Evolutionary conservation across 805 yeast species (phyloP).

Genomic region (Suhomyces xylopsoci): DNA sequence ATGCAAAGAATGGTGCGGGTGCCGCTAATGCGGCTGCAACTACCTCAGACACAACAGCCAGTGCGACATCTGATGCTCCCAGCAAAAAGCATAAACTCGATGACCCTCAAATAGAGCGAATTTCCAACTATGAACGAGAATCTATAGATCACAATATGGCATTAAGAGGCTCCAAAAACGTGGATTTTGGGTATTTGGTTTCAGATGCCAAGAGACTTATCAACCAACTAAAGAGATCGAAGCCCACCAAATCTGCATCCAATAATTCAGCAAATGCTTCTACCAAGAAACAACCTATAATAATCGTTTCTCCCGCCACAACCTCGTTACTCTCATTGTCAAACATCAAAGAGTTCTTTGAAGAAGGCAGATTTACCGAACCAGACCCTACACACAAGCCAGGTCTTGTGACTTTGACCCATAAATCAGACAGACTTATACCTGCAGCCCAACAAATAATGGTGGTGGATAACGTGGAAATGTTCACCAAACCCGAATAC

Average conservation of each 20-base stretch:
- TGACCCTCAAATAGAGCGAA: conserved; percentile 51
- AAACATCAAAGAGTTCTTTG: conserved; percentile 49
- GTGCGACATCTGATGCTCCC: conserved; percentile 1
- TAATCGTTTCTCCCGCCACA: conserved; percentile 44
- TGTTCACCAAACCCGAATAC: conserved; percentile 84
- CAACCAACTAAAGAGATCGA: conserved; percentile 42
- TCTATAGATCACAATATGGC: conserved; percentile 58
- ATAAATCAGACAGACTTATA: conserved; percentile 51
- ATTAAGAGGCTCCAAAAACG: conserved; percentile 62
- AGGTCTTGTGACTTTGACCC: conserved; percentile 49
- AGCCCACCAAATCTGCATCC: conserved; percentile 66
- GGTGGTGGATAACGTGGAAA: conserved; percentile 84
- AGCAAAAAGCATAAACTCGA: conserved; percentile 13
- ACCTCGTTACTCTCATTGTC: conserved; percentile 39
- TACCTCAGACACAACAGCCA: background rate
- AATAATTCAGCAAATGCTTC: conserved; percentile 43
- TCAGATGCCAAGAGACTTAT: conserved; percentile 64
- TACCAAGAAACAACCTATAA: conserved; percentile 40
- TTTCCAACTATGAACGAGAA: conserved; percentile 47
- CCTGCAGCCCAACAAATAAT: conserved; percentile 60
- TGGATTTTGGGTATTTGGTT: conserved; percentile 65
- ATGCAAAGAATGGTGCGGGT: background rate
- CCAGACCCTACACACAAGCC: conserved; percentile 41
- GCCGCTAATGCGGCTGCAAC: conserved; percentile 15
- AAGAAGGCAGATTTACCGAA: conserved; percentile 64